Evolutionary conservation across 2,329 filamentous ascomycete genomes (phyloP), one percentile per base, ranked within the genome.

Genomic region (Eurotiales sp.): DNA sequence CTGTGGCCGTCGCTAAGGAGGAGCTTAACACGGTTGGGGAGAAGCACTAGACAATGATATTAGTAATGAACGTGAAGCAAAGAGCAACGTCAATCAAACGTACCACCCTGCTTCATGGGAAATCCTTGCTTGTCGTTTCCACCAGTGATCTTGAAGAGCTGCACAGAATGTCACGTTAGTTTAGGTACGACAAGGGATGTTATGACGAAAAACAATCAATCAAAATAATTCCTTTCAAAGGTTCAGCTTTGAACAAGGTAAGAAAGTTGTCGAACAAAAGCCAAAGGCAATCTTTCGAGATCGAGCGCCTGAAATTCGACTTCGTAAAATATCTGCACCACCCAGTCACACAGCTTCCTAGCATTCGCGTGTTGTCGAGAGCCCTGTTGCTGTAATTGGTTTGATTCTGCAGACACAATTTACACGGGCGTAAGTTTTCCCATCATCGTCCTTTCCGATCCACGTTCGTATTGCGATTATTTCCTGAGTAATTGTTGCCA

Each of bases 101-200:
- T 75, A 76, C 73, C 69, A 84, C 93, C 93, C 87, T 99, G 95
- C 90, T 99, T 99, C 93, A 99, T 99, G 68, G 93, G 93, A 86
- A 99, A 99, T 82, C 93, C 70, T 72, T 99, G 95, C 90, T 99
- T 99, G 88, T 99, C 93, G 88, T 99, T 99, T 75, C 95, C 93
- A 73, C 93, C 95, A 70, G 93, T 99, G 82, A 99, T 97, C 76
- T 85, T 87, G 87, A 99, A 90, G 82, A 99, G 86, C 51, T 53
- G 46, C 32, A 45, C 8, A 19, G 11, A 23, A 36, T 19, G 5
- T 25, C n/a, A 25, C 19, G 34, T 47, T 25, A 47, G 45, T 21
- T 14, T 27, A 40, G 8, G 34, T 17, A 37, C 34, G 34, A 21
- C 34, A 37, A 37, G 34, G 17, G 17, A 19, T 37, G 5, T 27